Evolutionary conservation across 2,329 filamentous ascomycete species (phyloP).

Genomic region (Emydomyces testavorans): DNA sequence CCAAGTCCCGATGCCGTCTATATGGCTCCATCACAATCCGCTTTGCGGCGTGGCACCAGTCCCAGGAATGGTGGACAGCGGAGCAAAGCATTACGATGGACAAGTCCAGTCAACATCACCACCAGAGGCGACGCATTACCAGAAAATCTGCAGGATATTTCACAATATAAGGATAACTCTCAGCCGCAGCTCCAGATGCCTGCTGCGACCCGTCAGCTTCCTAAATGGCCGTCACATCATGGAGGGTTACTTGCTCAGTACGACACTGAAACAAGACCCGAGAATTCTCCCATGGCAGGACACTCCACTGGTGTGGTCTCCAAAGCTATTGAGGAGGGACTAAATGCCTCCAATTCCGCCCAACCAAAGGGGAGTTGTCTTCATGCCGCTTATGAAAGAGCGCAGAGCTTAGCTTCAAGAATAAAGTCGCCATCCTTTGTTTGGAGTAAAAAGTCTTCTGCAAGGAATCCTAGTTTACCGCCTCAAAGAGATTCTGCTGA

Average conservation of each 20-base stretch:
- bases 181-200: not conserved
- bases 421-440: conserved; percentile 22
- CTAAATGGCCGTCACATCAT: not conserved
- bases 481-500: not conserved
- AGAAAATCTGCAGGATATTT: not conserved
- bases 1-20: not conserved
- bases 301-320: not conserved
- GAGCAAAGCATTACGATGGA: conserved; percentile 1
- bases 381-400: conserved; percentile 27
- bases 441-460: not conserved
- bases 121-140: not conserved
- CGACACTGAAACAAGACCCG: not conserved
- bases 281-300: not conserved
- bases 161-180: not conserved
- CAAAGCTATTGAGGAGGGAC: not conserved
- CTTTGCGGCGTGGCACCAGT: not conserved
- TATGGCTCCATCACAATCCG: conserved; percentile 5
- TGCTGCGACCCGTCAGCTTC: not conserved
- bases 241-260: not conserved
- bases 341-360: not conserved
- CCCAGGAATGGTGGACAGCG: not conserved
- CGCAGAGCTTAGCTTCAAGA: conserved; percentile 27
- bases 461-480: not conserved
- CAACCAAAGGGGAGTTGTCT: conserved; percentile 28
- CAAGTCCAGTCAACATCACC: not conserved